phyloP scores from a whole-genome alignment of 345 rosid species.

The Pugionium dolabratum region DNA sequence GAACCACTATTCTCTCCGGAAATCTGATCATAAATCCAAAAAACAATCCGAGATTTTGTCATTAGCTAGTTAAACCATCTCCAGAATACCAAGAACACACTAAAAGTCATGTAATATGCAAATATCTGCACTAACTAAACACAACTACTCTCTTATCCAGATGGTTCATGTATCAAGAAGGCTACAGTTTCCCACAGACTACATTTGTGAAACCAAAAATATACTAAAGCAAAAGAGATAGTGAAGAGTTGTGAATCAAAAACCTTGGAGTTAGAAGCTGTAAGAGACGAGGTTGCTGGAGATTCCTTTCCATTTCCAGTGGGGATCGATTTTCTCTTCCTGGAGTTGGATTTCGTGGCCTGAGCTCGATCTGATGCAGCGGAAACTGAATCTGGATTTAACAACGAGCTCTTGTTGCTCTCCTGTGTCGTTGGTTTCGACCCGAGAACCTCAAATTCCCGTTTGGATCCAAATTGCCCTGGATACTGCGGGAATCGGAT shows the following conservation, averaged over 20 bases:
- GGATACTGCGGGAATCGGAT: constrained; percentile 36
- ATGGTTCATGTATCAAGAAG: not conserved
- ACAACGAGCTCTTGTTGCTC: constrained; percentile 43
- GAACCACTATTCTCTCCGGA: constrained; percentile 50
- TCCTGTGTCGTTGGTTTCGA: constrained; percentile 40
- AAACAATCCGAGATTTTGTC: not conserved
- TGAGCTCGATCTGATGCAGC: not conserved
- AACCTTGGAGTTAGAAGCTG: constrained; percentile 57
- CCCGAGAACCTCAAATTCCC: constrained; percentile 35
- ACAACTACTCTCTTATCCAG: no score
- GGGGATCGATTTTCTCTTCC: constrained; percentile 61
- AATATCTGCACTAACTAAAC: no score
- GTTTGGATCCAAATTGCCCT: constrained; percentile 40
- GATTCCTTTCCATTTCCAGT: constrained; percentile 51
- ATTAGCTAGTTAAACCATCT: not conserved
- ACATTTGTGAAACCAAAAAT: no score
- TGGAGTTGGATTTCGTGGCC: constrained; percentile 36
- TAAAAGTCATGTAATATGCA: no score
- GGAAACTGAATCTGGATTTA: constrained; percentile 43
- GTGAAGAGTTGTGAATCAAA: not conserved
- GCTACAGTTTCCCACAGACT: not conserved
- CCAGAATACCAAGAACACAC: constrained; percentile 10
- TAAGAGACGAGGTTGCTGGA: constrained; percentile 47
- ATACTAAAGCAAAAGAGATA: not conserved
- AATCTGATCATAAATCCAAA: constrained; percentile 40